Evolutionary conservation across 2,329 filamentous ascomycete genomes (phyloP).

Genomic region (Ceratocystis albifundus): DNA sequence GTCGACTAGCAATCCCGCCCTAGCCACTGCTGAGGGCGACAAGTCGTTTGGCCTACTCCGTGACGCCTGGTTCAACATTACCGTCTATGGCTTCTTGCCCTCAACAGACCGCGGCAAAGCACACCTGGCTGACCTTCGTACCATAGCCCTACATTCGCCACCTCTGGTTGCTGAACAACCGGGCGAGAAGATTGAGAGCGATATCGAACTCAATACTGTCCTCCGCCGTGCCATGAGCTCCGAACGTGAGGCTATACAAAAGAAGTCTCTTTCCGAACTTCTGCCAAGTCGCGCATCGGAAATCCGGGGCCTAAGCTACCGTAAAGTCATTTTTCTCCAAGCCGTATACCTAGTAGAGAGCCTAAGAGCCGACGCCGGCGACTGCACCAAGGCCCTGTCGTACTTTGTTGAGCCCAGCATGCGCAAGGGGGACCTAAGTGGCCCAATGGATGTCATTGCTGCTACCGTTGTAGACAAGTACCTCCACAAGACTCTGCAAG

Average conservation of each 20-base stretch:
- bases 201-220: constrained; percentile 92
- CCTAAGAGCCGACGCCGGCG: constrained; percentile 71
- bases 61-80: constrained; percentile 97
- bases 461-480: constrained; percentile 68
- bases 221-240: constrained; percentile 74
- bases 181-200: constrained; percentile 82
- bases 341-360: constrained; percentile 83
- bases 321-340: constrained; percentile 84
- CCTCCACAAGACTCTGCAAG: constrained; percentile 60
- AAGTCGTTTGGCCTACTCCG: constrained; percentile 63
- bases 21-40: constrained; percentile 43
- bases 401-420: constrained; percentile 94
- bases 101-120: constrained; percentile 61
- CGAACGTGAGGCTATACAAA: constrained; percentile 68
- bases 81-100: constrained; percentile 78
- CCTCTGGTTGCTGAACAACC: constrained; percentile 80
- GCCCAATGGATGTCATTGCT: constrained; percentile 53
- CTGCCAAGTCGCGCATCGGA: constrained; percentile 67
- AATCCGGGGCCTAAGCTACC: constrained; percentile 72
- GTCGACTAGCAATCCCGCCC: constrained; percentile 48
- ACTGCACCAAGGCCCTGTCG: constrained; percentile 77
- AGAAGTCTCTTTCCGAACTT: constrained; percentile 60
- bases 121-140: constrained; percentile 63
- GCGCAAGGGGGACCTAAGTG: constrained; percentile 51
- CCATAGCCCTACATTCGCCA: constrained; percentile 77